Evolutionary conservation across 257 asterid species (phyloP), one percentile per base, ranked within the genome.

Genomic region (Solanum rostratum): DNA sequence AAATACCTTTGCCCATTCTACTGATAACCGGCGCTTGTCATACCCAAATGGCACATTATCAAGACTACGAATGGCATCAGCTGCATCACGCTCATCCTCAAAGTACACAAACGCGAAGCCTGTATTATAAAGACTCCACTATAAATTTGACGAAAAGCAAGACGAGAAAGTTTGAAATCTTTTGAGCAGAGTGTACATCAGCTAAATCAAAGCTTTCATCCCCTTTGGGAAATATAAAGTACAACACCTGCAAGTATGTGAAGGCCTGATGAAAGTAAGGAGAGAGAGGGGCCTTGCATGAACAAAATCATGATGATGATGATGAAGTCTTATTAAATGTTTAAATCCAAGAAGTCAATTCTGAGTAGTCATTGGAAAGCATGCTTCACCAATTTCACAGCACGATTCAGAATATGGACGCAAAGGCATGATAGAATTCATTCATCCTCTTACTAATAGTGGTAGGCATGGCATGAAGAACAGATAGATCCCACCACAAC

Each of bases 81-180:
- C 97, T 13, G 94, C 98, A 88, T 96, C 98, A 71, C 93, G 97
- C 85, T 93, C 99, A 86, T 96, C 96, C 90, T 94, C 97, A 84
- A 90, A 93, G 85, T 95, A 96, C 68, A 96, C 97, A 86, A 96
- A 96, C 18, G 99, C 98, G 88, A 92, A 95, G 18, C 98, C 97
- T 95, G 91, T 85, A 88, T 82, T 50, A 37, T 30, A 27, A 66
- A 84, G 68, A 53, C 78, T 45, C 49, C 33, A 76, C 90, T 83
- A 90, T 91, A 86, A 69, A 30, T 59, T 50, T 54, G 37, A 78
- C 29, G 29, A 9, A 81, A 70, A 33, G 49, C 10, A 81, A 5
- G 27, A 14, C 13, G 60, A 20, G 29, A 73, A 69, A 20, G 73
- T 60, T 52, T 49, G 33, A 53, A 82, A 85, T 74, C 90, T 83